These are phyloP conservation scores for Panaeolus papilionaceus DNA, from an alignment of 768 basidiomycete genomes.

Conservation along the genomic window DNA sequence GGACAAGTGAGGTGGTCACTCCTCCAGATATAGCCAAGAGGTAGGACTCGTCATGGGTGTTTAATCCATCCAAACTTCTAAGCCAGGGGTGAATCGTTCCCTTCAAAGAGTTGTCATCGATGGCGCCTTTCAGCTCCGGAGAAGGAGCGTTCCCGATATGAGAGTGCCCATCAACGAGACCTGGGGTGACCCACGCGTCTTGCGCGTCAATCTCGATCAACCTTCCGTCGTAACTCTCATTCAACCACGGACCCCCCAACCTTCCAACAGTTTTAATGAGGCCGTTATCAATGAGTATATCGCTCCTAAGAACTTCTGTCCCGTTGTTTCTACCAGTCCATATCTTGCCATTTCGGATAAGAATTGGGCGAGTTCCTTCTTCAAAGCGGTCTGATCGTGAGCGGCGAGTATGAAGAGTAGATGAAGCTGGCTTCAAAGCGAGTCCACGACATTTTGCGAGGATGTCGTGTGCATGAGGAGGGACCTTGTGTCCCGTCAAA, in stretches of 20 bases:
- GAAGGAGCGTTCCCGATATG: constrained; percentile 64
- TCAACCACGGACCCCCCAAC: constrained; percentile 37
- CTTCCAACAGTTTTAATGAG: constrained; percentile 66
- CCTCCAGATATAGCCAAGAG: constrained; percentile 77
- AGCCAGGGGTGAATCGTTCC: constrained; percentile 63
- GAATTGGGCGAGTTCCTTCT: constrained; percentile 63
- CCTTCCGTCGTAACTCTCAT: constrained; percentile 36
- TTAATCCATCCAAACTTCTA: constrained; percentile 77
- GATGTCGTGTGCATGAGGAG: constrained; percentile 34
- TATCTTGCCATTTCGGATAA: constrained; percentile 78
- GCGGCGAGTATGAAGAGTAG: constrained; percentile 53
- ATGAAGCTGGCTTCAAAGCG: constrained; percentile 47
- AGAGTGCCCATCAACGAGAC: constrained; percentile 70
- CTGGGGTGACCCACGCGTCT: constrained; percentile 85
- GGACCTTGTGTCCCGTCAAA: constrained; percentile 17
- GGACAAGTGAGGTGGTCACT: constrained; percentile 75
- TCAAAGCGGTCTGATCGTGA: constrained; percentile 69
- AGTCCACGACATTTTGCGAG: constrained; percentile 53
- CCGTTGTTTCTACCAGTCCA: constrained; percentile 85
- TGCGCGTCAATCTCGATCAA: constrained; percentile 64
- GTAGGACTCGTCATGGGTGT: constrained; percentile 82
- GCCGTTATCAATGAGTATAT: constrained; percentile 74
- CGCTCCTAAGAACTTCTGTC: constrained; percentile 65
- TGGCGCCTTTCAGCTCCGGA: constrained; percentile 56
- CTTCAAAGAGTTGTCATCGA: constrained; percentile 62